Base-by-base conservation (phyloP, 2,329 filamentous ascomycete species). In the Bipolaris bicolor region DNA sequence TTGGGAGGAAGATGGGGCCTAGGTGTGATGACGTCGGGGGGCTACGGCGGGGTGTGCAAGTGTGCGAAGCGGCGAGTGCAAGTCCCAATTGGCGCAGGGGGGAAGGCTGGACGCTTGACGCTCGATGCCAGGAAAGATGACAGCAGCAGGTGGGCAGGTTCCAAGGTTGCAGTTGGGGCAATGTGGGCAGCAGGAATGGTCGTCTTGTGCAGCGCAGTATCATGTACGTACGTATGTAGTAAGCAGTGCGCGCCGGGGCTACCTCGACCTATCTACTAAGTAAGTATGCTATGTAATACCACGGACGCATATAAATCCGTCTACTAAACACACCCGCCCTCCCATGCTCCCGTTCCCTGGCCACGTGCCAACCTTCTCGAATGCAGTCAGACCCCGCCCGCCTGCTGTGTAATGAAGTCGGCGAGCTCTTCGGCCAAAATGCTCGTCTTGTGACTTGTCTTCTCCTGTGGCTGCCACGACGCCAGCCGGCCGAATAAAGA, bases 1-100 rank as follows among this genome's bases (percentile, higher is more conserved):
- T 46, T 45, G 11, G 41, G 47, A 26, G 55, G 36, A 24, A 43
- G 22, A 43, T 43, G 40, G 40, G 40, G 31, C 16, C 29, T 55
- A 58, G 55, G 55, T 54, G 55, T 58, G 41, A 58, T 58, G 55
- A 58, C 55, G 55, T 58, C 55, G 55, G 47, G 43, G 34, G 40
- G 39, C 39, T 33, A 46, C 52, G 34, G 55, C 55, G 55, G 55
- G 55, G 48, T 43, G 46, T 39, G 34, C 24, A 18, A 31, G 55
- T 43, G 55, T 48, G 55, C 50, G 29, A 31, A 45, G 16, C 44
- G 44, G 45, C 44, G 49, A 46, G 53, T 50, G 43, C 44, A 55
- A 46, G 53, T 50, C 37, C 45, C 51, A 52, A 58, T 58, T 54
- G 51, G 49, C 50, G 50, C 7, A 29, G 47, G 37, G 45, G 24